Conservation (phyloP, 495 filamentous ascomycete species). For the Polyplosphaeria fusca region DNA sequence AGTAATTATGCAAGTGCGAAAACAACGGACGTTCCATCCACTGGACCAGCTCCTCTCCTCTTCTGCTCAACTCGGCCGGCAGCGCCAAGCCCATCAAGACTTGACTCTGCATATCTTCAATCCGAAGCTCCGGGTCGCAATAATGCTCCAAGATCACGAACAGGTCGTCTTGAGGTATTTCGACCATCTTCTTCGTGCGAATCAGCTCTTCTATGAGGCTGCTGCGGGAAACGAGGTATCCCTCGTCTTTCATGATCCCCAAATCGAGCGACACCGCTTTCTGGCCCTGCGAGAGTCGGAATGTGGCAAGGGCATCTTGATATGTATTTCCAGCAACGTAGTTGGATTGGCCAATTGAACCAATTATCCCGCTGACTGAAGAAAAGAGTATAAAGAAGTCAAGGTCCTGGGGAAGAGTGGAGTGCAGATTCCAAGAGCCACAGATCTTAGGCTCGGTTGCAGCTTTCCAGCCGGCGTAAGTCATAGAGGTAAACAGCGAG, state of each 20-base stretch:
- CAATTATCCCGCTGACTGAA: slow-evolving; percentile 19
- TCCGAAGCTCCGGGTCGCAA: background rate
- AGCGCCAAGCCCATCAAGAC: background rate
- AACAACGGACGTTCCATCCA: slow-evolving; percentile 3
- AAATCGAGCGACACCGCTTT: slow-evolving; percentile 22
- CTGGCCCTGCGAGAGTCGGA: slow-evolving; percentile 3
- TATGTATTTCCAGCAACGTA: slow-evolving; percentile 25
- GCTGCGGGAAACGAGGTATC: slow-evolving; percentile 7
- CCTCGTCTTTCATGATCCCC: slow-evolving; percentile 11
- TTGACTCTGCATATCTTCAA: background rate
- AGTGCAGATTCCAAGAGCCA: slow-evolving; percentile 13
- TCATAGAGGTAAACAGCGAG: slow-evolving; percentile 2
- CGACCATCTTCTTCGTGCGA: background rate
- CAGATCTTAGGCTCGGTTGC: slow-evolving; percentile 7
- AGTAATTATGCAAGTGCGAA: background rate
- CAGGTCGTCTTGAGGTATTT: slow-evolving; percentile 3
- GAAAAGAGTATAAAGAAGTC: slow-evolving; percentile 31
- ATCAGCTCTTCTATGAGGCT: background rate
- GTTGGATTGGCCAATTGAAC: slow-evolving; percentile 19
- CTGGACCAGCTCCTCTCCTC: background rate
- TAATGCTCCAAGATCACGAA: slow-evolving; percentile 1
- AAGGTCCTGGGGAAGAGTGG: background rate
- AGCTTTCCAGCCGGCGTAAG: background rate
- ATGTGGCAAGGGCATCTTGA: slow-evolving; percentile 19
- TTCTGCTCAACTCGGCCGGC: background rate